Base-by-base conservation (phyloP, 2,329 filamentous ascomycete genomes). In the Myotisia sp. region DNA sequence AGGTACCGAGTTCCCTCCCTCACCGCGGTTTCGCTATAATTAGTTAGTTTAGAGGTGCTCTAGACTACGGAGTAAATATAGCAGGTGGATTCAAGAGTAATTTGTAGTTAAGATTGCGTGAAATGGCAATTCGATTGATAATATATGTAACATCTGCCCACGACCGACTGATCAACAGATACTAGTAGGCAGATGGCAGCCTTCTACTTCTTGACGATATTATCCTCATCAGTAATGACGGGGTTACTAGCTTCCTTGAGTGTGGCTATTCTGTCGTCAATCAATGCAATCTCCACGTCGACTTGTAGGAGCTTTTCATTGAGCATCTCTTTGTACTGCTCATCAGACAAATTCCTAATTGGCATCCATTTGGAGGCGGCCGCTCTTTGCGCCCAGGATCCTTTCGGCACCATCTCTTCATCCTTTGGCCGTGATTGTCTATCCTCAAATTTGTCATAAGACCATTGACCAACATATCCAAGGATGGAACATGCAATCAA, bases 231-330 rank as follows among this genome's bases (percentile, higher is more conserved):
- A n/a, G n/a, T n/a, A n/a, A n/a, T n/a, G n/a, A n/a, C n/a, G n/a
- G n/a, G n/a, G 12, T 23, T 17, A 26, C n/a, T 22, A 19, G 44
- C 40, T 23, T 48, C 49, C 44, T 58, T 61, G 18, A 76, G 49
- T 24, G 58, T 63, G 30, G 65, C 68, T 44, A 90, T 81, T 48
- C 73, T 74, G 35, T 87, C 82, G 47, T 90, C 80, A 22, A 87
- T 64, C 4, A 90, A 54, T 0, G 80, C 75, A 53, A 90, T 84
- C 41, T 87, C 79, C 1, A 72, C 79, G 43, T 90, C 77, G 3
- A 87, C 59, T 41, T 64, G 68, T 17, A 87, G 52, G 26, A 84
- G 58, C 56, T 77, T 83, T 52, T 86, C 79, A 19, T 67, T 63
- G 47, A 90, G 62, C 58, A 84, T 74, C 1, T 67, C 59, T 38